Base-by-base conservation (phyloP, 2,329 filamentous ascomycete genomes). In the Fusarium nisikadoi region DNA sequence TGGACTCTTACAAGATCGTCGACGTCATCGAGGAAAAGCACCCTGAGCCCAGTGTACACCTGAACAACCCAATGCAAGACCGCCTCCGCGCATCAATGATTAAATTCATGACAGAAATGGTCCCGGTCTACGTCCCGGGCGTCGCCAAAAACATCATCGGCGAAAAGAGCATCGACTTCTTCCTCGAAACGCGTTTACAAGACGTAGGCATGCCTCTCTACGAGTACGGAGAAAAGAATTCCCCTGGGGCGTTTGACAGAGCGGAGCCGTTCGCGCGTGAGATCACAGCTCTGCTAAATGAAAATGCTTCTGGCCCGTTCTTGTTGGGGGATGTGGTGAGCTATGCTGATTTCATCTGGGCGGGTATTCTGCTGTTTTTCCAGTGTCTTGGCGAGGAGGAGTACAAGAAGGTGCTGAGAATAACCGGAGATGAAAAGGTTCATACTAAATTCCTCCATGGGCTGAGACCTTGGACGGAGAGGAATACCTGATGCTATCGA, bases 1-100 rank as follows among this genome's bases (percentile, higher is more conserved):
- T 90, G 87, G 90, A 93, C 75, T 91, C 89, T 2, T 83, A 81
- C 70, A 81, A 81, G 39, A 93, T 94, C 70, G 89, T 86, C n/a
- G 71, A 80, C 6, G 82, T 83, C n/a, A 83, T 94, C 25, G 91
- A 93, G 76, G 80, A 84, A 52, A 80, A 81, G 3, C 83, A 92
- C 68, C 91, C 91, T 0, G 78, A 82, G 23, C 90, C 90, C 0
- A 49, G 49, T 3, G 6, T 74, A 1, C 52, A 31, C 2, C 29
- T 74, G 4, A 42, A 64, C 17, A 31, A 45, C 4, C 31, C 57
- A 23, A 60, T 72, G 35, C 60, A 74, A 27, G 11, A 25, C 7
- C 62, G 53, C 20, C 63, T 74, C 2, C 58, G 63, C 14, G 46
- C 49, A 17, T 35, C 60, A 2, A 50, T 74, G 46, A 52, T 65